Conservation (phyloP, 2,329 filamentous ascomycete species). For the Trichothecium sympodiale region DNA sequence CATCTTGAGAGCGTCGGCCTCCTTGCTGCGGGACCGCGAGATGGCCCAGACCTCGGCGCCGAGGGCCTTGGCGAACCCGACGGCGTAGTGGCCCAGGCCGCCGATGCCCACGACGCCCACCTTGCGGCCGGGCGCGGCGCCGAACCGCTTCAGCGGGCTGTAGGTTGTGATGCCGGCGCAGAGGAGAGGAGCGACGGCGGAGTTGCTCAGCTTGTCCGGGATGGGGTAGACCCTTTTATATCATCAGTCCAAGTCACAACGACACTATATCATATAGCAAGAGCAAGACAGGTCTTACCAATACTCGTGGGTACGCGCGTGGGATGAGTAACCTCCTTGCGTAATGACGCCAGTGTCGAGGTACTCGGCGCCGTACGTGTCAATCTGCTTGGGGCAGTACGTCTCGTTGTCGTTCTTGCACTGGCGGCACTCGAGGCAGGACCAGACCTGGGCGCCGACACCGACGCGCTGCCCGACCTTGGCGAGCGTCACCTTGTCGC, state of each 20-base stretch:
- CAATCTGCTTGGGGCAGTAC: constrained; percentile 25
- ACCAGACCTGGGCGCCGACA: constrained; percentile 43
- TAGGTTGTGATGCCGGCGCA: constrained; percentile 77
- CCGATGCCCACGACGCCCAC: constrained; percentile 65
- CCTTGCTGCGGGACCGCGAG: constrained; percentile 48
- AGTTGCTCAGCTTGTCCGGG: constrained; percentile 54
- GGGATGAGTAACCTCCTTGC: constrained; percentile 43
- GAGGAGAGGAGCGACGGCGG: constrained; percentile 65
- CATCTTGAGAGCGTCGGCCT: constrained; percentile 46
- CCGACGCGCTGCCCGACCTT: constrained; percentile 48
- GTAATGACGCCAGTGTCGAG: constrained; percentile 39
- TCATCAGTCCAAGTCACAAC: background rate
- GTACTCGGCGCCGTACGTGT: constrained; percentile 41
- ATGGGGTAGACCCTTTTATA: constrained; percentile 52
- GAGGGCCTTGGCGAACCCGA: constrained; percentile 59
- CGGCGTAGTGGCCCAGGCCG: constrained; percentile 59
- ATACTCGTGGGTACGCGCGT: constrained; percentile 22
- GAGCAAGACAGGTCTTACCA: constrained; percentile 23
- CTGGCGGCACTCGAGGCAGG: constrained; percentile 34
- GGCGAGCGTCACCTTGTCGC: constrained; percentile 34
- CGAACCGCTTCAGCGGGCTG: constrained; percentile 66
- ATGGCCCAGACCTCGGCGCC: constrained; percentile 53
- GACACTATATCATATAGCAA: background rate
- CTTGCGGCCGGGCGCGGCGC: constrained; percentile 67
- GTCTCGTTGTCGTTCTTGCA: constrained; percentile 29